phyloP scores from a whole-genome alignment of 306 rosid genomes.

The Malus sylvestris region DNA sequence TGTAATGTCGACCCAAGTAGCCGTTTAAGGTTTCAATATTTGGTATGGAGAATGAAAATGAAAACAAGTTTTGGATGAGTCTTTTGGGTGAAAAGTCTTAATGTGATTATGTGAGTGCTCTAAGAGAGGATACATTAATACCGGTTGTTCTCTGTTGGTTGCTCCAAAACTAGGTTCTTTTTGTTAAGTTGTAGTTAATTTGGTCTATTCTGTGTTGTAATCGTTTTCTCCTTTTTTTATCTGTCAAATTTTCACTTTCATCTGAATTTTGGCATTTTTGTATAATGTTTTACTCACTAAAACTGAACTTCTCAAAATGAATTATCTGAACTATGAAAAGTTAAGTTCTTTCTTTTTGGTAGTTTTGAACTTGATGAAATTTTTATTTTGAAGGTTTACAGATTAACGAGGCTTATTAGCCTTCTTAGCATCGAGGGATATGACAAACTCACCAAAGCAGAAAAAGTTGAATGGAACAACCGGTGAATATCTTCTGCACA shows the following conservation, averaged over 20 bases:
- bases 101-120: not conserved
- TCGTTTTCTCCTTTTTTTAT: not conserved
- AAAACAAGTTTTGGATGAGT: not conserved
- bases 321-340: not conserved
- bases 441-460: conserved; percentile 38
- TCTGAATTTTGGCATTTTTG: not conserved
- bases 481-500: conserved; percentile 47
- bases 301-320: not conserved
- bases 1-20: not conserved
- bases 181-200: not conserved
- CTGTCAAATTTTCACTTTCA: not conserved
- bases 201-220: not conserved
- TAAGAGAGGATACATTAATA: not conserved
- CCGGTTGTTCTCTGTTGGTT: not conserved
- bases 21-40: not conserved
- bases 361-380: conserved; percentile 10
- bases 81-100: not conserved
- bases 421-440: conserved; percentile 37
- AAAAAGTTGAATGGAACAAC: conserved; percentile 83
- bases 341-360: not conserved
- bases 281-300: not conserved
- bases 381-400: conserved; percentile 64
- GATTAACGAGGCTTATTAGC: conserved; percentile 52
- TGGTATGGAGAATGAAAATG: not conserved
- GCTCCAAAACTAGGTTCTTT: not conserved